Evolutionary conservation across 1,139 yeast genomes (phyloP), one percentile per base, ranked within the genome.

Genomic region (Yamadazyma diddensiae): DNA sequence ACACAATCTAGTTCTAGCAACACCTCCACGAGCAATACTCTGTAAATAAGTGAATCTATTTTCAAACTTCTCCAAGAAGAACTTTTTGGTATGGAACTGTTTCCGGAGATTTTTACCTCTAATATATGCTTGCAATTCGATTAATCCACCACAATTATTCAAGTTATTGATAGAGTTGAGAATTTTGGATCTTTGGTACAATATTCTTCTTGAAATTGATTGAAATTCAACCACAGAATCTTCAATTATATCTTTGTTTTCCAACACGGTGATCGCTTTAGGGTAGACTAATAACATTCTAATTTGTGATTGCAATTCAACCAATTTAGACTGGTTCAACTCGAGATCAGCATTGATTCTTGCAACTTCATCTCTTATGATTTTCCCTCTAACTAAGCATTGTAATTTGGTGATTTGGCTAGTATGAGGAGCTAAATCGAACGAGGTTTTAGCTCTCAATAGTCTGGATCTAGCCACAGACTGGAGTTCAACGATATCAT

Each of bases 11-110:
- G 66, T 61, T 44, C 86, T 62, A 1, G 67, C 43, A 3, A 69
- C 46, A 1, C 72, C 78, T 19, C 81, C 85, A 39, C 84, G 64
- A 2, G 68, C 62, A 37, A 73, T 61, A 24, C 77, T 61, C 47
- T 79, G 86, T 2, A 78, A 51, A 17, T 67, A 74, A 22, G 43
- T 40, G 6, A 65, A 36, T 1, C 39, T 25, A 1, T 31, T 29
- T 18, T 37, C 35, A 9, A 39, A 39, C 12, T 43, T 42, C 17
- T 41, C 29, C 5, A 63, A 41, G 0, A 35, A 37, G 8, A 44
- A 35, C 13, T 55, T 52, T 13, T 41, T 44, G n/a, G 36, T 24
- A 26, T 47, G 40, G 9, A 56, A 47, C 1, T 45, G 43, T 8
- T 46, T 40, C 37, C 70, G 53, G 2, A 52, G 42, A 2, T 32